Conservation (phyloP, 805 yeast species). For the Vanderwaltozyma polyspora region DNA sequence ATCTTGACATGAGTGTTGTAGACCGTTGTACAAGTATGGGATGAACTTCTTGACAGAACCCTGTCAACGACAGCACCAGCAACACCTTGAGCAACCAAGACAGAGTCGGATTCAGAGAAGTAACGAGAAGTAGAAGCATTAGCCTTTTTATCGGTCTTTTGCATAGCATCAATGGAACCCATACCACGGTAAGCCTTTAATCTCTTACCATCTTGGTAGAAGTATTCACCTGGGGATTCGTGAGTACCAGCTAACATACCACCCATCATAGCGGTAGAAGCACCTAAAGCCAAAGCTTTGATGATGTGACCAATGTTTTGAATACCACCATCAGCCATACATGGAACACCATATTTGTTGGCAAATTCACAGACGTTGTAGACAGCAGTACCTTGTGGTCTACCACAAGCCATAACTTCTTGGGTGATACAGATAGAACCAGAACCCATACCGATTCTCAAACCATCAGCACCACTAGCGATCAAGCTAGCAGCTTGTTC, state of each 20-base stretch:
- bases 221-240: slow-evolving; percentile 97
- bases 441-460: slow-evolving; percentile 99
- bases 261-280: slow-evolving; percentile 98
- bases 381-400: slow-evolving; percentile 99
- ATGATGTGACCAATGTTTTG: slow-evolving; percentile 97
- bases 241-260: slow-evolving; percentile 97
- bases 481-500: slow-evolving; percentile 96
- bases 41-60: slow-evolving; percentile 89
- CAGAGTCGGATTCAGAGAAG: slow-evolving; percentile 91
- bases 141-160: slow-evolving; percentile 73
- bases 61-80: slow-evolving; percentile 91
- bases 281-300: slow-evolving; percentile 93
- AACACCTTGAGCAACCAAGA: slow-evolving; percentile 98
- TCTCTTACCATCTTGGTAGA: slow-evolving; percentile 96
- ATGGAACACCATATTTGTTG: slow-evolving; percentile 91
- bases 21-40: slow-evolving; percentile 89
- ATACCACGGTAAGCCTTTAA: slow-evolving; percentile 96
- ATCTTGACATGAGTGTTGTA: slow-evolving; percentile 98
- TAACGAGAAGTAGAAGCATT: slow-evolving; percentile 97
- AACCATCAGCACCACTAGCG: slow-evolving; percentile 93
- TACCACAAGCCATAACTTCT: slow-evolving; percentile 99
- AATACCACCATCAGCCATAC: slow-evolving; percentile 99
- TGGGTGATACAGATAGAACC: slow-evolving; percentile 99
- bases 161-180: slow-evolving; percentile 99
- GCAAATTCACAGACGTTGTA: slow-evolving; percentile 90